Evolutionary conservation across 2,329 filamentous ascomycete genomes (phyloP), one percentile per base, ranked within the genome.

Genomic region (Davidsoniella australis): DNA sequence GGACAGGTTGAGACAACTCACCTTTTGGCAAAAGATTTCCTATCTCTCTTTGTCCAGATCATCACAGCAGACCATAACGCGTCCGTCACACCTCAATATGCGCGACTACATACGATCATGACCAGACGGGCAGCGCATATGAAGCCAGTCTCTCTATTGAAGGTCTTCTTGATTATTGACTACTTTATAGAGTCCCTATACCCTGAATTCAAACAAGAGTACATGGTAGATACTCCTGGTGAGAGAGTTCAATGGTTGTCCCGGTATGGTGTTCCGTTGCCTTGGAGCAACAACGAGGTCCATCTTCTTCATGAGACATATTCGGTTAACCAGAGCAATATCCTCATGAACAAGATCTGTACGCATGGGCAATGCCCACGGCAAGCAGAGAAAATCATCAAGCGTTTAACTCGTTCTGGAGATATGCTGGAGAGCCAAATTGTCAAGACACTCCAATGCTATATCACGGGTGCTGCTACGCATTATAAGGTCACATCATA

Each of bases 291-390:
- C 0, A 54, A 57, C 0, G 75, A 79, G 57, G 62, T 70, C 10
- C 61, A 66, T 24, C 55, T 70, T 2, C 54, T 78, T 2, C 63
- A 68, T 50, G 60, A 61, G 36, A 64, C 69, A 36, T 70, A 67
- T 18, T 37, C 48, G 64, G 58, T 33, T 20, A 48, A 52, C 59
- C 54, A 56, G 61, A 60, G 36, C 52, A 76, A 72, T 54, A 64
- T 77, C n/a, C 76, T 82, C 47, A 60, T 81, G 20, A 76, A 78
- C 58, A 85, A 82, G 59, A 66, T 87, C 23, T 66, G 87, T 24
- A 66, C 67, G 17, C 68, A 82, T 45, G 71, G 80, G 54, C 73
- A 80, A 57, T 78, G 76, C 48, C 61, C 63, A 0, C 54, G 58
- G 1, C 66, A 67, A 2, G 76, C 73, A 1, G 66, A 72, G 45